Conservation (phyloP, 257 asterid genomes). For the Solanum raphanifolium region DNA sequence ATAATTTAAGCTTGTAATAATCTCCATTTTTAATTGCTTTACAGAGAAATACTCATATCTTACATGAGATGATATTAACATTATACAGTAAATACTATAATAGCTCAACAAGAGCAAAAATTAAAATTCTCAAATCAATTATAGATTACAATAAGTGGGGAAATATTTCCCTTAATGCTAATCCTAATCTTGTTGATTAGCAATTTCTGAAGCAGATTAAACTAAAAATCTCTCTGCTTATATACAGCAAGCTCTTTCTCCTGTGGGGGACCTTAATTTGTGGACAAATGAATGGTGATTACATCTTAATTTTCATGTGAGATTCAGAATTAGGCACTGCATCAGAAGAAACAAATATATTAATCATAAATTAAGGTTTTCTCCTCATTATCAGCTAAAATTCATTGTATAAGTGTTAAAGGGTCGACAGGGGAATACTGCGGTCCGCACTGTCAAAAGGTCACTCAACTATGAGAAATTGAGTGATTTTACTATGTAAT, state of each 20-base stretch:
- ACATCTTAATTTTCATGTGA: slow-evolving; percentile 47
- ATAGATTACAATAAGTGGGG: background rate
- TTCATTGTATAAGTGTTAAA: background rate
- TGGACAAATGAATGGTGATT: slow-evolving; percentile 9
- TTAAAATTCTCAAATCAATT: background rate
- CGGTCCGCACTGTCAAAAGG: background rate
- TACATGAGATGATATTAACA: slow-evolving; percentile 16
- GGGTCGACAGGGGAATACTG: background rate
- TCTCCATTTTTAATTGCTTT: slow-evolving; percentile 14
- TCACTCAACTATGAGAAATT: background rate
- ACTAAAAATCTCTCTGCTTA: slow-evolving; percentile 31
- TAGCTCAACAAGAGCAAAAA: background rate
- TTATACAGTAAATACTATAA: slow-evolving; percentile 9
- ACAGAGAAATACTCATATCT: slow-evolving; percentile 9
- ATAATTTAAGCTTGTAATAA: background rate
- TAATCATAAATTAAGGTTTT: background rate
- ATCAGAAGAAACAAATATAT: background rate
- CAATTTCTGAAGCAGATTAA: slow-evolving; percentile 18
- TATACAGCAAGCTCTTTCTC: slow-evolving; percentile 36
- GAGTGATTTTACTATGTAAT: too few species aligned
- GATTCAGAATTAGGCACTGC: slow-evolving; percentile 49
- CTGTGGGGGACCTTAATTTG: slow-evolving; percentile 3
- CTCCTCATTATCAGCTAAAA: background rate
- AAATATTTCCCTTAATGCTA: background rate
- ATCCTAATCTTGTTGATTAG: slow-evolving; percentile 14